A percentile compares a stretch with the other conserved stretches of the same genome.
Evolutionary conservation across 768 basidiomycete species (phyloP).

Genomic region (Leccinum fibrillosum): DNA sequence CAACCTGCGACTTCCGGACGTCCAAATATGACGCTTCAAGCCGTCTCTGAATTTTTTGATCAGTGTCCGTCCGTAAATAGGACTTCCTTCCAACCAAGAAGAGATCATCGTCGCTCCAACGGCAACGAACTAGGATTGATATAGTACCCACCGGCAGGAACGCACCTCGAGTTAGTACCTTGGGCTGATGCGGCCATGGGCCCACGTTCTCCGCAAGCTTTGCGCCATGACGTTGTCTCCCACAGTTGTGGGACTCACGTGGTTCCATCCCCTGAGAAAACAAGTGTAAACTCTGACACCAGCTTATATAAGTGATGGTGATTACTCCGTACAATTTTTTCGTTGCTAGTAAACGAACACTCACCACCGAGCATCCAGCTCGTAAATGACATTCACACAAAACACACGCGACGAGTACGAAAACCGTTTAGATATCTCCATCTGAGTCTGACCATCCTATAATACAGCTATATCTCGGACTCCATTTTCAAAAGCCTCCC

Average conservation of each 20-base stretch:
- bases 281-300: slow-evolving; percentile 16
- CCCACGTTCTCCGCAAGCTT: too few species aligned
- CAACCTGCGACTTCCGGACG: not conserved
- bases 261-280: slow-evolving; percentile 2
- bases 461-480: slow-evolving; percentile 78
- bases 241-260: not conserved
- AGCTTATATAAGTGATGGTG: slow-evolving; percentile 9
- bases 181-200: not conserved
- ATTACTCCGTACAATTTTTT: slow-evolving; percentile 1
- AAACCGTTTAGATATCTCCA: not conserved
- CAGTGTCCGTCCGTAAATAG: not conserved
- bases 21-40: not conserved
- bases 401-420: slow-evolving; percentile 87
- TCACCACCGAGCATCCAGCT: slow-evolving; percentile 25
- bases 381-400: slow-evolving; percentile 80
- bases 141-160: too few species aligned
- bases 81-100: not conserved
- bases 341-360: not conserved
- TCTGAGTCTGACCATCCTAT: slow-evolving; percentile 21
- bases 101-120: not conserved
- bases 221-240: not conserved
- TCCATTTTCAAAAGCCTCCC: slow-evolving; percentile 28
- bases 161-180: too few species aligned
- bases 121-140: too few species aligned
- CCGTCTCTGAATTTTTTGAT: not conserved